Conservation (phyloP, 2,329 filamentous ascomycete species). For the Beauveria sp. region DNA sequence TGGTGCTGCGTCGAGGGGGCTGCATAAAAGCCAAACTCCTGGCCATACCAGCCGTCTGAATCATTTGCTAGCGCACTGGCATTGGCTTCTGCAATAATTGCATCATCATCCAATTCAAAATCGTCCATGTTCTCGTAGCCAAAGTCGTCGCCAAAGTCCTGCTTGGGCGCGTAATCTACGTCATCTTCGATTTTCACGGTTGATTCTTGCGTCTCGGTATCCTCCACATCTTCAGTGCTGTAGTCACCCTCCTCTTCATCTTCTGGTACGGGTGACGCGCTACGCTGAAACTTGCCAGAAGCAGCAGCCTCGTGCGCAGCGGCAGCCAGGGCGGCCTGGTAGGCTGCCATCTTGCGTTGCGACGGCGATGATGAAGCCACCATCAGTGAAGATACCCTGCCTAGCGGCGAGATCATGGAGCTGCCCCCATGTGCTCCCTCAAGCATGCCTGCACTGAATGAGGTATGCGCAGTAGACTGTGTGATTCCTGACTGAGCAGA, state of each 20-base stretch:
- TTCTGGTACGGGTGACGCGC: constrained; percentile 35
- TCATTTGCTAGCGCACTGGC: constrained; percentile 89
- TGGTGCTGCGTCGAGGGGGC: constrained; percentile 38
- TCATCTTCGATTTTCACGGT: constrained; percentile 48
- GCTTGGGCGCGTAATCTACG: constrained; percentile 37
- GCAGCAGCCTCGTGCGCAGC: constrained; percentile 71
- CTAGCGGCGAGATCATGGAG: constrained; percentile 1
- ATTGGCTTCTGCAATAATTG: constrained; percentile 91
- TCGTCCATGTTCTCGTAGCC: constrained; percentile 58
- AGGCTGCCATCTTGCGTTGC: constrained; percentile 44
- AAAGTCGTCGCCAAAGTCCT: constrained; percentile 40
- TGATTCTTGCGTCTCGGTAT: constrained; percentile 19
- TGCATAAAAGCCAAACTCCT: constrained; percentile 95
- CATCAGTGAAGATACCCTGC: background rate
- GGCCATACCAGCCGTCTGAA: constrained; percentile 87
- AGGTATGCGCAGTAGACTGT: constrained; percentile 47
- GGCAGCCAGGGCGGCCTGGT: constrained; percentile 77
- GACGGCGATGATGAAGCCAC: background rate
- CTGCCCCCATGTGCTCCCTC: constrained; percentile 12
- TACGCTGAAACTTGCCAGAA: constrained; percentile 66
- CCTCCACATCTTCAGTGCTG: constrained; percentile 5
- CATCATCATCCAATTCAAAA: constrained; percentile 71
- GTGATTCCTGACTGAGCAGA: constrained; percentile 36
- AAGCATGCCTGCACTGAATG: constrained; percentile 29
- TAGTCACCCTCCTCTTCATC: constrained; percentile 15